Conservation (phyloP, 805 yeast genomes). For the Metschnikowia peoriensis region DNA sequence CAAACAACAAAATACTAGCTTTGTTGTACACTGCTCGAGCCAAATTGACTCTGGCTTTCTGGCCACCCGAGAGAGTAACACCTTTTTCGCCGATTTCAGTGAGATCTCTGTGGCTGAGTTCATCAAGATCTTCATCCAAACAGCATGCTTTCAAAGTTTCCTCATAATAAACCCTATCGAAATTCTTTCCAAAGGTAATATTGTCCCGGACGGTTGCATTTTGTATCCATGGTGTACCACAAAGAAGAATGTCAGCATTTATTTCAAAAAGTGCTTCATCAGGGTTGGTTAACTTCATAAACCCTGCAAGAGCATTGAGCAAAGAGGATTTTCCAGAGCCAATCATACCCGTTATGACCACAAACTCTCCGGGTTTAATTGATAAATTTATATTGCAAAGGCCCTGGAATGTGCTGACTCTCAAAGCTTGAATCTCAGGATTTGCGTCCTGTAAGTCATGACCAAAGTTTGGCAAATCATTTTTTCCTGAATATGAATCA, state of each 20-base stretch:
- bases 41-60: conserved; percentile 75
- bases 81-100: conserved; percentile 88
- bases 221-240: conserved; percentile 71
- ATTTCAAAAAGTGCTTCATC: conserved; percentile 24
- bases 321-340: conserved; percentile 46
- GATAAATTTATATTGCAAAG: conserved; percentile 32
- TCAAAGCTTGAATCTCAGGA: not conserved
- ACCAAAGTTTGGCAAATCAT: no score
- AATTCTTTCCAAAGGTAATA: conserved; percentile 63
- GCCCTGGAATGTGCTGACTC: conserved; percentile 28
- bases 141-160: conserved; percentile 65
- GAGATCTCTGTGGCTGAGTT: conserved; percentile 69
- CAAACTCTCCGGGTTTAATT: conserved; percentile 33
- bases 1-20: conserved; percentile 65
- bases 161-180: conserved; percentile 49
- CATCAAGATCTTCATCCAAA: conserved; percentile 58
- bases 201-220: conserved; percentile 77
- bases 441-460: no score
- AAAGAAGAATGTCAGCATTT: conserved; percentile 32
- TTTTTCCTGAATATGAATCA: no score
- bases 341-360: conserved; percentile 42
- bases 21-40: conserved; percentile 78
- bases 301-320: conserved; percentile 39
- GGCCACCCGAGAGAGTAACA: conserved; percentile 85
- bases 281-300: conserved; percentile 34